Evolutionary conservation across 805 yeast genomes (phyloP).

Genomic region (Yamadazyma laniorum): DNA sequence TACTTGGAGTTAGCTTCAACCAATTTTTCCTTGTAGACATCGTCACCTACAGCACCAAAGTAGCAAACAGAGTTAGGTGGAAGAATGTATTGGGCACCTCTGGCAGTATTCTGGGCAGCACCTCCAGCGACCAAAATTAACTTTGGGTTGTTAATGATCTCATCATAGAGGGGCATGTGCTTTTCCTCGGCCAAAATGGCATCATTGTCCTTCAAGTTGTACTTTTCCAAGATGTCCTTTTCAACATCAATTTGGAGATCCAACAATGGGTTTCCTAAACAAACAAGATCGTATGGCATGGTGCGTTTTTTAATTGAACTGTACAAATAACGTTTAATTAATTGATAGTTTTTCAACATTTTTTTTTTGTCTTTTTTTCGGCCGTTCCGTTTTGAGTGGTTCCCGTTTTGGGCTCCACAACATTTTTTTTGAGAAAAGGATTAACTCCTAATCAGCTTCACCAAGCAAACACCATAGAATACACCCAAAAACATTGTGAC

Average conservation of each 20-base stretch:
- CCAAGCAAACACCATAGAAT: too few species aligned
- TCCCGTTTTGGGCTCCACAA: too few species aligned
- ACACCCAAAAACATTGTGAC: too few species aligned
- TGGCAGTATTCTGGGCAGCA: constrained; percentile 98
- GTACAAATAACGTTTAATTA: constrained; percentile 1
- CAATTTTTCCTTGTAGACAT: constrained; percentile 78
- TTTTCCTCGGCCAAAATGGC: constrained; percentile 85
- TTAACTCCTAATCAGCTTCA: too few species aligned
- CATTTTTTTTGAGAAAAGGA: too few species aligned
- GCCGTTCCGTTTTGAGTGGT: too few species aligned
- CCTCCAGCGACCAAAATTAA: constrained; percentile 92
- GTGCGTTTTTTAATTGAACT: constrained; percentile 3
- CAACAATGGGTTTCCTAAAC: constrained; percentile 90
- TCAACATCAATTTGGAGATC: constrained; percentile 81
- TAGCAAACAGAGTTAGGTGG: constrained; percentile 82
- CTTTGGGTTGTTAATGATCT: constrained; percentile 58
- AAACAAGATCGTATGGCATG: constrained; percentile 69
- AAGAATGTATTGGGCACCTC: constrained; percentile 94
- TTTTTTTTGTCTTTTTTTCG: background rate
- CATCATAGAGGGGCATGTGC: constrained; percentile 84
- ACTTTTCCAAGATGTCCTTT: constrained; percentile 68
- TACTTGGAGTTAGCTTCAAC: constrained; percentile 80
- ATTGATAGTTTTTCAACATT: constrained; percentile 1
- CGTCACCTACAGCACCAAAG: constrained; percentile 96
- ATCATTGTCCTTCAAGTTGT: constrained; percentile 84